Percentiles rank a stretch among this genome's conserved stretches.
These are phyloP conservation scores for Clathrus columnatus DNA, from an alignment of 768 basidiomycete genomes.

Conservation along the genomic window DNA sequence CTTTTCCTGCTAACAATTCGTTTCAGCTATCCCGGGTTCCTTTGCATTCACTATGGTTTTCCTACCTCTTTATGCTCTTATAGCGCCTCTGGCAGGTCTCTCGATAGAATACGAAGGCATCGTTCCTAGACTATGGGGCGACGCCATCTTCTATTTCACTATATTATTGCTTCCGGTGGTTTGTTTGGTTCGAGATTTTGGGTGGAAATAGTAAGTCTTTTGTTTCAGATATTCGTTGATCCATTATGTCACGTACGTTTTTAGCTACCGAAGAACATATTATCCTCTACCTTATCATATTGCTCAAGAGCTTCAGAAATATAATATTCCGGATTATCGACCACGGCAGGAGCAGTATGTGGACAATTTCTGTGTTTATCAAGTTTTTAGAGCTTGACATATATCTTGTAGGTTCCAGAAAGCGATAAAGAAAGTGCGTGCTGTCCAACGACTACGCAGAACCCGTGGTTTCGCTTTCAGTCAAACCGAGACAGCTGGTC, in stretches of 20 bases:
- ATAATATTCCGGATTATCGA: constrained; percentile 93
- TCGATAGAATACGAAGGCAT: constrained; percentile 87
- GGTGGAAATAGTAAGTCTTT: constrained; percentile 88
- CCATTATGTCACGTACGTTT: constrained; percentile 9
- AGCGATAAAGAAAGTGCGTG: constrained; percentile 99
- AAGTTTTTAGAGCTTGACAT: constrained; percentile 12
- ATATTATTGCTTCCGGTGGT: constrained; percentile 76
- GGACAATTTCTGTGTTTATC: not conserved
- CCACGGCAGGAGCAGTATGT: constrained; percentile 94
- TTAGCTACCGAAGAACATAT: constrained; percentile 86
- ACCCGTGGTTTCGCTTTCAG: constrained; percentile 98
- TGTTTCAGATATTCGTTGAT: not conserved
- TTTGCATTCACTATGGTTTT: constrained; percentile 95
- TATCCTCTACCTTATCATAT: constrained; percentile 91
- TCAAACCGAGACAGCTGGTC: constrained; percentile 81
- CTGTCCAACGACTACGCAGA: constrained; percentile 91
- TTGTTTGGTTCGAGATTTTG: constrained; percentile 81
- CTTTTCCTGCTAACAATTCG: not conserved
- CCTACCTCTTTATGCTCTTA: constrained; percentile 80
- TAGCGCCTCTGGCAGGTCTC: constrained; percentile 81
- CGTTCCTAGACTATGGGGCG: constrained; percentile 84
- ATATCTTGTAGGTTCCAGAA: constrained; percentile 72
- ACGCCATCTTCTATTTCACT: constrained; percentile 83
- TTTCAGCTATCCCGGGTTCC: constrained; percentile 87
- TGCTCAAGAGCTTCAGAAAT: constrained; percentile 98